phyloP scores from a whole-genome alignment of 371 early-diverging fungal genomes.

The Rhizopus microsporus region DNA sequence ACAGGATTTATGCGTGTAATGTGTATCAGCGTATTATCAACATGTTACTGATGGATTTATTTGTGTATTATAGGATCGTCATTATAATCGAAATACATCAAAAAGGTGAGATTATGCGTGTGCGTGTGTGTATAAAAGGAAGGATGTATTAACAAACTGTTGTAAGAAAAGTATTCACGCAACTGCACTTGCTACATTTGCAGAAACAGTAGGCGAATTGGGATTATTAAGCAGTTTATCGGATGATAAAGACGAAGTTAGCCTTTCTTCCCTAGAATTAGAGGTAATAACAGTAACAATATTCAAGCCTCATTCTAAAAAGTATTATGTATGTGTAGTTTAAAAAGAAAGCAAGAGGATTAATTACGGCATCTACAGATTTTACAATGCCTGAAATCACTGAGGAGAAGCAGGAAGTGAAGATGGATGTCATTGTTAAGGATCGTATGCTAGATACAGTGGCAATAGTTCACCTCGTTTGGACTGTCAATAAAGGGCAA shows the following conservation, averaged over 20 bases:
- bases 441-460: conserved; percentile 52
- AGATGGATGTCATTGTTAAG: conserved; percentile 48
- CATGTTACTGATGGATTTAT: neutral
- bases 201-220: conserved; percentile 61
- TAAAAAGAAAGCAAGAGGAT: conserved; percentile 53
- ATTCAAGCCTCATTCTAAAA: too few species aligned
- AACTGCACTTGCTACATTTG: conserved; percentile 64
- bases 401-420: conserved; percentile 27
- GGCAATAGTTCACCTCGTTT: conserved; percentile 40
- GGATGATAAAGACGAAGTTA: conserved; percentile 6
- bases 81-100: conserved; percentile 29
- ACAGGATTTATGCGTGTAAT: conserved; percentile 55
- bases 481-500: conserved; percentile 24
- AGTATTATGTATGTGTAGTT: conserved; percentile 27
- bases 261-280: conserved; percentile 3
- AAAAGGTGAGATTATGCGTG: conserved; percentile 18
- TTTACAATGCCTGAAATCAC: conserved; percentile 28
- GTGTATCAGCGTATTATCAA: neutral
- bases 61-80: conserved; percentile 25
- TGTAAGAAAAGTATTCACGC: conserved; percentile 50
- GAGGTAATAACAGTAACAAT: conserved; percentile 1
- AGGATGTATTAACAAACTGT: neutral
- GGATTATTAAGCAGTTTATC: conserved; percentile 44
- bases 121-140: neutral
- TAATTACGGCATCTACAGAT: conserved; percentile 51